Percentiles rank a stretch among this genome's conserved stretches.
phyloP scores from a whole-genome alignment of 805 yeast species.

The Metschnikowia dekortorum region DNA sequence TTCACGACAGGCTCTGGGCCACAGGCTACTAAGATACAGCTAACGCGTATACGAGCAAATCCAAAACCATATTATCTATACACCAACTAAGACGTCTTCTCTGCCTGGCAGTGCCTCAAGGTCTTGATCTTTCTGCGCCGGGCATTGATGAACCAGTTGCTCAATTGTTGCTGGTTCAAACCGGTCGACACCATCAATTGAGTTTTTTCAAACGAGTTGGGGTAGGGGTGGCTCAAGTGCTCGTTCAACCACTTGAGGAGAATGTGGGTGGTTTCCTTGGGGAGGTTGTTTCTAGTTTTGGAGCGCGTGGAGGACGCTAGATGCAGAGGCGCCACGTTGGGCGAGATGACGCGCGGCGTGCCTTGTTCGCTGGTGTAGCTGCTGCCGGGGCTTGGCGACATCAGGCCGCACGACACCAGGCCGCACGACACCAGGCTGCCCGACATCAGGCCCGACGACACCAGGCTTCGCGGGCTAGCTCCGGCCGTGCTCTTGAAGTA shows the following conservation, averaged over 20 bases:
- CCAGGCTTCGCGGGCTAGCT: conserved; percentile 1
- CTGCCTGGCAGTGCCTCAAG: conserved; percentile 36
- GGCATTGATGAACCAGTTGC: conserved; percentile 88
- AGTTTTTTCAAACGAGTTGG: conserved; percentile 73
- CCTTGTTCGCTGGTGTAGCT: neutral
- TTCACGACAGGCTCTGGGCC: no score
- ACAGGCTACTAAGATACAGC: no score
- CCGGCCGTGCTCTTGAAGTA: conserved; percentile 5
- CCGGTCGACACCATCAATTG: conserved; percentile 69
- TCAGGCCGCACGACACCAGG: neutral
- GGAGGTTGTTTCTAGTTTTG: conserved; percentile 64
- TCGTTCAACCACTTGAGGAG: conserved; percentile 68
- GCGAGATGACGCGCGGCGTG: neutral
- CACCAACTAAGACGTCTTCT: neutral
- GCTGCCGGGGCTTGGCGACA: neutral
- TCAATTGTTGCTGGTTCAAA: conserved; percentile 71
- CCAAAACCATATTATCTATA: neutral
- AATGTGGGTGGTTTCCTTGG: conserved; percentile 71
- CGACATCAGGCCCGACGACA: neutral
- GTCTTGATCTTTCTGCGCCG: conserved; percentile 66
- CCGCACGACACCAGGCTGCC: no score
- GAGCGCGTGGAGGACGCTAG: neutral
- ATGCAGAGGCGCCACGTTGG: neutral
- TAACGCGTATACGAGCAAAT: no score
- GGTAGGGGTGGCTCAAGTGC: conserved; percentile 79